These are phyloP conservation scores for Pharnaceum exiguum DNA, from an alignment of 148 eudicot species.

Conservation along the genomic window DNA sequence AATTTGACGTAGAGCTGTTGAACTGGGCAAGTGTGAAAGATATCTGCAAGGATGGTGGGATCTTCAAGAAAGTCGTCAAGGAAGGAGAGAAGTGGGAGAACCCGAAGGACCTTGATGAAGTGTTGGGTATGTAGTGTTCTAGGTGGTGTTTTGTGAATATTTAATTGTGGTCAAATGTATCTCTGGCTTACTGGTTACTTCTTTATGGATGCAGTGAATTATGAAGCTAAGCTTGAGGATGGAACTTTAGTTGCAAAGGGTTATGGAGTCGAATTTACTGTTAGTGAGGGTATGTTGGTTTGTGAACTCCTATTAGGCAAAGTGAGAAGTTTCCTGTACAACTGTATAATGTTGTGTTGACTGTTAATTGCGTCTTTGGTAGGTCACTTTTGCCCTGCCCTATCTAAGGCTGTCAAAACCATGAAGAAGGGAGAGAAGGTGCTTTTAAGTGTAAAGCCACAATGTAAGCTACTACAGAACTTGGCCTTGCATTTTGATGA, in stretches of 20 bases:
- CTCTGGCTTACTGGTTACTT: neutral
- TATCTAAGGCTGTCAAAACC: conserved; percentile 87
- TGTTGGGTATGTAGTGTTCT: conserved; percentile 45
- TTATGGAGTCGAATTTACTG: conserved; percentile 78
- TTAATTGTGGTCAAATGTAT: neutral
- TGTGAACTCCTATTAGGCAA: neutral
- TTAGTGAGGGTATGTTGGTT: conserved; percentile 47
- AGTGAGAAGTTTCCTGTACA: neutral
- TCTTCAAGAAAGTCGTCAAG: conserved; percentile 68
- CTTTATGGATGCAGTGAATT: conserved; percentile 51
- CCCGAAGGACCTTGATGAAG: conserved; percentile 94
- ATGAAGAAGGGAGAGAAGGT: conserved; percentile 98
- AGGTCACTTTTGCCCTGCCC: conserved; percentile 95
- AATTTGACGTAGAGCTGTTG: conserved; percentile 81
- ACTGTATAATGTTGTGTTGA: neutral
- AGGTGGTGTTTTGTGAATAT: neutral
- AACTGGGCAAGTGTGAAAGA: conserved; percentile 93
- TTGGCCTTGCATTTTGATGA: neutral
- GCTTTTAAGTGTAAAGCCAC: conserved; percentile 76
- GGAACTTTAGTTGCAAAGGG: conserved; percentile 67
- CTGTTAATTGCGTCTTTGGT: neutral
- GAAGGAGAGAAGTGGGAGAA: conserved; percentile 98
- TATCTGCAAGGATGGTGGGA: conserved; percentile 96
- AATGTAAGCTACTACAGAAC: conserved; percentile 45
- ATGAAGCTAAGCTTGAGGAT: conserved; percentile 76